Conservation (phyloP, 1,139 yeast species). For the Kurtzmaniella quercitrusa region DNA sequence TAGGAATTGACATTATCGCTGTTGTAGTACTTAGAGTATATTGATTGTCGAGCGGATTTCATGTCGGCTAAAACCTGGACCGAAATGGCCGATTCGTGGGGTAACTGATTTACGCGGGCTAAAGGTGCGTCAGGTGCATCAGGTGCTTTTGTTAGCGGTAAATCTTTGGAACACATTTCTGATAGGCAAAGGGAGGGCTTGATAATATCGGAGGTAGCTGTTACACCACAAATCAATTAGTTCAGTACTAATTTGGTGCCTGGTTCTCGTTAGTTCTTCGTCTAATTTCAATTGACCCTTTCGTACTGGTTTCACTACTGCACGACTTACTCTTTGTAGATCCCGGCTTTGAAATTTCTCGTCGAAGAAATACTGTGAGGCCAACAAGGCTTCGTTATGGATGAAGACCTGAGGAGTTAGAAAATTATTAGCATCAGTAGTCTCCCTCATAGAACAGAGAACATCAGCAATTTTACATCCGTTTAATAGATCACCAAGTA, state of each 20-base stretch:
- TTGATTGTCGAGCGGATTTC: too few relatives aligned
- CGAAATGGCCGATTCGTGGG: neutral
- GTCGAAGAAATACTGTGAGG: constrained; percentile 19
- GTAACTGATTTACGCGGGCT: neutral
- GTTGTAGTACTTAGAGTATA: too few relatives aligned
- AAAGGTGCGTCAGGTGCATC: too few relatives aligned
- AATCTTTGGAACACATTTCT: constrained; percentile 7
- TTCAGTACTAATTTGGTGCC: constrained; percentile 6
- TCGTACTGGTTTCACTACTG: constrained; percentile 14
- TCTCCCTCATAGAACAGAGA: constrained; percentile 17
- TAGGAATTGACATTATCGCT: constrained; percentile 11
- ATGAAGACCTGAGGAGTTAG: constrained; percentile 22
- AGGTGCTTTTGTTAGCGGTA: constrained; percentile 6
- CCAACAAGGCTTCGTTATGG: constrained; percentile 6
- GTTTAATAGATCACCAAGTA: constrained; percentile 16
- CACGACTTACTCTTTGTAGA: neutral
- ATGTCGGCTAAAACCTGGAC: neutral
- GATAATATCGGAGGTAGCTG: constrained; percentile 6
- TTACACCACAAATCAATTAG: constrained; percentile 5
- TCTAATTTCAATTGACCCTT: constrained; percentile 17
- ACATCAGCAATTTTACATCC: constrained; percentile 11
- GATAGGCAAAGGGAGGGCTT: constrained; percentile 9
- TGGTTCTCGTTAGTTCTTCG: constrained; percentile 10
- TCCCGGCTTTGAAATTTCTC: constrained; percentile 9
- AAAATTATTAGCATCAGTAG: constrained; percentile 11